Percentiles rank a stretch among this genome's conserved stretches.
Conservation (phyloP, 768 basidiomycete species). For the Nevesoporus exiguus region DNA sequence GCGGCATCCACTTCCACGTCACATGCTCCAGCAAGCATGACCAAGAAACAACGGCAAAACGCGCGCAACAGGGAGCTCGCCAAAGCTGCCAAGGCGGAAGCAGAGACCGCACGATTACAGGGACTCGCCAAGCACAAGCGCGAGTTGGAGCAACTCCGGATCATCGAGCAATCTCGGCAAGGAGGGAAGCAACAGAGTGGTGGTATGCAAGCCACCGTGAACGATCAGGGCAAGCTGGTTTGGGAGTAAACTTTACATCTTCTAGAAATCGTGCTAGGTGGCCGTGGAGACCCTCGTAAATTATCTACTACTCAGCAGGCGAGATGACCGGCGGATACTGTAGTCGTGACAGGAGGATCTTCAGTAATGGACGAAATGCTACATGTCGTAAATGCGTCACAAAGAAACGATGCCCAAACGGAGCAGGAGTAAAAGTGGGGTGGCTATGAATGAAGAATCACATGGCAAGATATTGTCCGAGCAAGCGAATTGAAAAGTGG, state of each 20-base stretch:
- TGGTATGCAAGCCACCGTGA: conserved; percentile 61
- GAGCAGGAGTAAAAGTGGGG: conserved; percentile 4
- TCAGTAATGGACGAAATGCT: conserved; percentile 17
- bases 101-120: conserved; percentile 49
- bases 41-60: conserved; percentile 72
- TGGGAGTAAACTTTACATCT: conserved; percentile 38
- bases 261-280: conserved; percentile 7
- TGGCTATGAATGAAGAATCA: conserved; percentile 8
- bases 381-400: conserved; percentile 22
- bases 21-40: conserved; percentile 36
- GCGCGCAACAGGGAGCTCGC: conserved; percentile 52
- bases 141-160: conserved; percentile 52
- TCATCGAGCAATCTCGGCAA: conserved; percentile 41
- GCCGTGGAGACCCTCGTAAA: conserved; percentile 10
- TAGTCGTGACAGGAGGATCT: conserved; percentile 12
- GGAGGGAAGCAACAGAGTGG: conserved; percentile 40
- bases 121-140: conserved; percentile 56
- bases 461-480: conserved; percentile 18
- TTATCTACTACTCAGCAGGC: conserved; percentile 23
- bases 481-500: conserved; percentile 1
- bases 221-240: conserved; percentile 54
- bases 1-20: conserved; percentile 9
- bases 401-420: conserved; percentile 8
- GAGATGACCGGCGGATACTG: conserved; percentile 11
- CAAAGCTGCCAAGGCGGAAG: conserved; percentile 55